These are phyloP conservation scores for Lachancea sp. DNA, from an alignment of 805 yeast genomes.

Conservation along the genomic window DNA sequence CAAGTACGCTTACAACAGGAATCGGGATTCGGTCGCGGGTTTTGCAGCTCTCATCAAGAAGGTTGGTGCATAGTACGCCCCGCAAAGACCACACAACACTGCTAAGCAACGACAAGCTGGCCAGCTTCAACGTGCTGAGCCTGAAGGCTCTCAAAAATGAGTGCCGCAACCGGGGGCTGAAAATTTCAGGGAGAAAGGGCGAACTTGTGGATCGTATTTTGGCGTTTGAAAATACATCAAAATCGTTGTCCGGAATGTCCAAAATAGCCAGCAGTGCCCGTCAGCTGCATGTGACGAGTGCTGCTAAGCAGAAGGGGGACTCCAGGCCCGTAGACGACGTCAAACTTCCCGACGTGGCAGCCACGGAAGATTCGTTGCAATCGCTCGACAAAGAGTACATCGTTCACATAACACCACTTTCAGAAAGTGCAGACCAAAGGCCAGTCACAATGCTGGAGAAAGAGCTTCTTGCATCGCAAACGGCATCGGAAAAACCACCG, in stretches of 20 bases:
- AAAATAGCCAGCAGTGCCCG: neutral
- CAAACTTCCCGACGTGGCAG: constrained; percentile 39
- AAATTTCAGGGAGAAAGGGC: constrained; percentile 53
- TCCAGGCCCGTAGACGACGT: constrained; percentile 51
- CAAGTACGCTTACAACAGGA: neutral
- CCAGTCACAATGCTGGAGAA: constrained; percentile 28
- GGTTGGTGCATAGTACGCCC: constrained; percentile 29
- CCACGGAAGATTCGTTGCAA: constrained; percentile 19
- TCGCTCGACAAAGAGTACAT: constrained; percentile 43
- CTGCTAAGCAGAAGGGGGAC: constrained; percentile 45
- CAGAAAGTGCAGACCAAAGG: constrained; percentile 42
- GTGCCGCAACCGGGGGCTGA: constrained; percentile 54
- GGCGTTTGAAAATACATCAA: constrained; percentile 16
- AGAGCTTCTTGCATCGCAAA: constrained; percentile 9
- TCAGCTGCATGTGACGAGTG: constrained; percentile 7
- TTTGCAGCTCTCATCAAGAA: neutral
- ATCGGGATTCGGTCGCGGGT: neutral
- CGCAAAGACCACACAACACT: constrained; percentile 25
- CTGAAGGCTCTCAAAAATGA: constrained; percentile 50
- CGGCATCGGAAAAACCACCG: constrained; percentile 1
- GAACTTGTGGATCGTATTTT: constrained; percentile 42
- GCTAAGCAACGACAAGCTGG: constrained; percentile 16
- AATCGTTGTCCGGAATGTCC: neutral
- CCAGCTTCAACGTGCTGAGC: constrained; percentile 38
- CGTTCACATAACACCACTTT: constrained; percentile 39